Conservation (phyloP, 1,284 basidiomycete genomes). For the Veloporphyrellus conicus region DNA sequence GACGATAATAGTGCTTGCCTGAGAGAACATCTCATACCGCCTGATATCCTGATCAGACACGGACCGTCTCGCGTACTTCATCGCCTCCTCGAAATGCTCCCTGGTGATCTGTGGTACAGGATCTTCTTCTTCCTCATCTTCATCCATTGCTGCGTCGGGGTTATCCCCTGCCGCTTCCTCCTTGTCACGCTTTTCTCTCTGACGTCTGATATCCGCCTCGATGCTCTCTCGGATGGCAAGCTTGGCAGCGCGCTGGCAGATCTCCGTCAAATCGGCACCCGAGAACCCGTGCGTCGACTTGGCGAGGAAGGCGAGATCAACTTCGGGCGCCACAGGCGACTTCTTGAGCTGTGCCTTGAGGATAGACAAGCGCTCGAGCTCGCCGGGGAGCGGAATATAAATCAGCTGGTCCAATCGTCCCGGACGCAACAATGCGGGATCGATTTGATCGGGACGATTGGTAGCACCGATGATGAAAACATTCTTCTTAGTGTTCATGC, state of each 20-base stretch:
- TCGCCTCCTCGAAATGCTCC: constrained; percentile 97
- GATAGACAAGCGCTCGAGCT: constrained; percentile 86
- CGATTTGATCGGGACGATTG: constrained; percentile 99
- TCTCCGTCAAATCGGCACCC: constrained; percentile 98
- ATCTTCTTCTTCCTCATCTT: constrained; percentile 78
- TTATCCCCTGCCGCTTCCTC: constrained; percentile 58
- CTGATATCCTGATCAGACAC: constrained; percentile 94
- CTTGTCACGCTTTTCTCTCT: constrained; percentile 78
- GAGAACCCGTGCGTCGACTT: constrained; percentile 98
- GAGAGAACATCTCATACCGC: constrained; percentile 88
- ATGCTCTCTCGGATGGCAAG: background rate
- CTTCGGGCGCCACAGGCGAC: constrained; percentile 82
- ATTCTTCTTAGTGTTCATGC: constrained; percentile 99
- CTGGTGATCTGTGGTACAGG: constrained; percentile 95
- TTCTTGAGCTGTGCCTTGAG: constrained; percentile 90
- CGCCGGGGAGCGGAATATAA: constrained; percentile 93
- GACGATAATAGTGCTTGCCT: too few species aligned
- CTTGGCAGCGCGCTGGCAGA: constrained; percentile 48
- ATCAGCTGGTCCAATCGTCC: constrained; percentile 97
- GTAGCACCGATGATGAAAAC: constrained; percentile 99
- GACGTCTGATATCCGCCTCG: constrained; percentile 73
- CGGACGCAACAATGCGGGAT: constrained; percentile 93
- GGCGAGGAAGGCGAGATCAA: constrained; percentile 84
- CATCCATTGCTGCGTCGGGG: constrained; percentile 70
- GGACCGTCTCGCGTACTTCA: constrained; percentile 89